phyloP scores from a whole-genome alignment of 1,139 yeast genomes.

The Yamadazyma kanchanaburiensis region DNA sequence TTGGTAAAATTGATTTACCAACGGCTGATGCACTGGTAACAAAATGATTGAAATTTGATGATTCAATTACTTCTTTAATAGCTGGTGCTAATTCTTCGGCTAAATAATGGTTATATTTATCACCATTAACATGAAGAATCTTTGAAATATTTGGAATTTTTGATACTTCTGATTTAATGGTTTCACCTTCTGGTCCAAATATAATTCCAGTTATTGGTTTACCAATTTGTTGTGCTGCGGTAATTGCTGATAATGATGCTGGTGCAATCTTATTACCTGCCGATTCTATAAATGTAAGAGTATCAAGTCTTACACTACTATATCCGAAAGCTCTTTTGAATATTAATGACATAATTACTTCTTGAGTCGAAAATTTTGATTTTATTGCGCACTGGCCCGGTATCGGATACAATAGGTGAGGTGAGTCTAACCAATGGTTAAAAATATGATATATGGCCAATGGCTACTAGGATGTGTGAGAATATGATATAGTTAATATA shows the following conservation, averaged over 20 bases:
- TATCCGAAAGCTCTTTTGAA: conserved; percentile 31
- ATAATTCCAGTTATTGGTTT: conserved; percentile 63
- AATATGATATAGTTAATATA: too few species aligned
- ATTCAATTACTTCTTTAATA: conserved; percentile 44
- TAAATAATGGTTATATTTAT: conserved; percentile 51
- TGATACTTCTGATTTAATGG: conserved; percentile 35
- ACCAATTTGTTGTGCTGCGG: conserved; percentile 64
- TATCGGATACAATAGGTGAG: too few species aligned
- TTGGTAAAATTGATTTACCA: conserved; percentile 84
- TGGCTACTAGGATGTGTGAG: too few species aligned
- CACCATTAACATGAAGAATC: conserved; percentile 49
- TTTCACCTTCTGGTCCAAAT: conserved; percentile 51
- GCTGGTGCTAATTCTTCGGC: conserved; percentile 69
- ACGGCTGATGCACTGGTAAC: conserved; percentile 79
- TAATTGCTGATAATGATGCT: conserved; percentile 61
- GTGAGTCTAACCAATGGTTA: too few species aligned
- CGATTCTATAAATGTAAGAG: conserved; percentile 75
- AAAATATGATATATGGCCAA: too few species aligned
- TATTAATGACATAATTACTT: conserved; percentile 1
- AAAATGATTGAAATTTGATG: conserved; percentile 55
- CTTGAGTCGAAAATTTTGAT: background rate
- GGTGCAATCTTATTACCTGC: conserved; percentile 52
- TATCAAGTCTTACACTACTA: conserved; percentile 29
- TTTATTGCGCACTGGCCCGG: background rate
- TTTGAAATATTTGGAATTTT: conserved; percentile 41